Evolutionary conservation across 2,329 filamentous ascomycete species (phyloP).

Genomic region (Colletotrichum acutatum): DNA sequence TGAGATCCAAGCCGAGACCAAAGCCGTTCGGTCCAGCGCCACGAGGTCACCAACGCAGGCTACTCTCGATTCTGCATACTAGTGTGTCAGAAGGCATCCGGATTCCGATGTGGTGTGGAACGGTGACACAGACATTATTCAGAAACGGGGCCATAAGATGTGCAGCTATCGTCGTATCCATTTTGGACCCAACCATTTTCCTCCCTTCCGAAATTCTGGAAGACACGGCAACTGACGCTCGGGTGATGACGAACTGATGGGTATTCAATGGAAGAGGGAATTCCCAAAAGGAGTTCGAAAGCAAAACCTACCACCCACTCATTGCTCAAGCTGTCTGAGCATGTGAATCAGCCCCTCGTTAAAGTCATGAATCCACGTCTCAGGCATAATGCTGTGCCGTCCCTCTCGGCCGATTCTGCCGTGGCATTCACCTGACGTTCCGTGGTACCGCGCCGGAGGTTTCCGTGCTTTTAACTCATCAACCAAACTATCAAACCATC

Average conservation of each 20-base stretch:
- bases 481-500: neutral
- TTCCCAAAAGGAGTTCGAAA: neutral
- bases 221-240: slow-evolving; percentile 19
- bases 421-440: slow-evolving; percentile 21
- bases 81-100: slow-evolving; percentile 8
- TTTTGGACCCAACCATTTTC: neutral
- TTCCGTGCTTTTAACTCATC: slow-evolving; percentile 4
- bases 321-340: neutral
- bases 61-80: slow-evolving; percentile 5
- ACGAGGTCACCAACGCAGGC: slow-evolving; percentile 4
- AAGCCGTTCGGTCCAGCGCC: slow-evolving; percentile 11
- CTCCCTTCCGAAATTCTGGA: neutral
- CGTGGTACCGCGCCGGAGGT: neutral
- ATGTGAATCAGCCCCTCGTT: slow-evolving; percentile 22
- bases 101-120: slow-evolving; percentile 23
- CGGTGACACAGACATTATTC: slow-evolving; percentile 13
- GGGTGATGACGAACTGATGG: slow-evolving; percentile 2
- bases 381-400: slow-evolving; percentile 18
- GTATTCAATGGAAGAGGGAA: neutral
- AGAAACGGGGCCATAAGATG: slow-evolving; percentile 19
- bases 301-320: neutral
- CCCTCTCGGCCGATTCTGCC: slow-evolving; percentile 25
- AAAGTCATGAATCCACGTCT: slow-evolving; percentile 11
- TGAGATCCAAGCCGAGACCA: neutral
- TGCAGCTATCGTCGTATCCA: slow-evolving; percentile 26